These are phyloP conservation scores for Coprinopsis marcescibilis DNA, from an alignment of 768 basidiomycete genomes.

Conservation along the genomic window DNA sequence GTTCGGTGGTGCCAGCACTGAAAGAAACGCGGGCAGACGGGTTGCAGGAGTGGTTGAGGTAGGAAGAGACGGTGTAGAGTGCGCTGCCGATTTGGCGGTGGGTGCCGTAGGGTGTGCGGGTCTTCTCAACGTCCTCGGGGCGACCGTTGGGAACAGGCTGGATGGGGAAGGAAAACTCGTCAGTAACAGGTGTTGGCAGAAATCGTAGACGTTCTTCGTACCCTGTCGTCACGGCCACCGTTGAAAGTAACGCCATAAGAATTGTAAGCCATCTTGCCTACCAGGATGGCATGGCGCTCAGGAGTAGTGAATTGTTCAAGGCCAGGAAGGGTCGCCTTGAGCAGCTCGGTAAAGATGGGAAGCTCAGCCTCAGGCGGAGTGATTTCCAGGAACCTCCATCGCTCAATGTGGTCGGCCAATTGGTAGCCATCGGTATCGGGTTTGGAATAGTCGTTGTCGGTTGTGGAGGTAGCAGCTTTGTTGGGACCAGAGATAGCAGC, in stretches of 20 bases:
- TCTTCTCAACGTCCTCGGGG: constrained; percentile 68
- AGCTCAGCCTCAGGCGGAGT: constrained; percentile 42
- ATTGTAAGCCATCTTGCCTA: constrained; percentile 75
- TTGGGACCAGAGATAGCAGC: constrained; percentile 17
- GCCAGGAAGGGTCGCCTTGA: constrained; percentile 61
- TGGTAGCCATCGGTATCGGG: constrained; percentile 50
- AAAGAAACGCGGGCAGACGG: constrained; percentile 67
- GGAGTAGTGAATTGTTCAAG: constrained; percentile 65
- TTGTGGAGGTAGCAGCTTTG: neutral
- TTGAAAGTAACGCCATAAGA: constrained; percentile 66
- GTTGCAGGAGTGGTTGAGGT: constrained; percentile 70
- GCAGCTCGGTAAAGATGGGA: constrained; percentile 44
- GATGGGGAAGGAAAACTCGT: neutral
- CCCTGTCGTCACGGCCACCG: constrained; percentile 68
- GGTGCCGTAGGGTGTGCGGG: constrained; percentile 74
- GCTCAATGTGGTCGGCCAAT: constrained; percentile 72
- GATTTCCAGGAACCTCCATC: constrained; percentile 64
- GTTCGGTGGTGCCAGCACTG: constrained; percentile 56
- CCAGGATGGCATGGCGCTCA: constrained; percentile 52
- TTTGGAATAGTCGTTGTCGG: constrained; percentile 37
- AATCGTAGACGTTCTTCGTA: constrained; percentile 23
- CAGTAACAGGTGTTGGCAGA: neutral
- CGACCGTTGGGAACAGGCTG: constrained; percentile 50
- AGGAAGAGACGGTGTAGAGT: constrained; percentile 71
- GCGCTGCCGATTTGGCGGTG: constrained; percentile 70